phyloP scores from a whole-genome alignment of 306 rosid genomes.

The Alnus rubra region DNA sequence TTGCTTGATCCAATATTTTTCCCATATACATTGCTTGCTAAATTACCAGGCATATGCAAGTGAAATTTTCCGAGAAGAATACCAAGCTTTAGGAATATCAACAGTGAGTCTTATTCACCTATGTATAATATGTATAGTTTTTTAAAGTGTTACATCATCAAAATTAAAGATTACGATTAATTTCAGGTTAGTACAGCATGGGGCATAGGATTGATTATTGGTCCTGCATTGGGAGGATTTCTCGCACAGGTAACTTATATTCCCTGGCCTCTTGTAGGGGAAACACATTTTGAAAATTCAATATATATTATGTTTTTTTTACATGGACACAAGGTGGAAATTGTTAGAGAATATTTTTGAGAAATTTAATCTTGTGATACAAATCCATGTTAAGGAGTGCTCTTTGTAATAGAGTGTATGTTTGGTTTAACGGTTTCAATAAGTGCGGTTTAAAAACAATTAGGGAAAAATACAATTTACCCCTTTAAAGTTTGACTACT shows the following conservation, averaged over 20 bases:
- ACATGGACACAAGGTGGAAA: neutral
- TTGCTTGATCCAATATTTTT: neutral
- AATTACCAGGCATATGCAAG: constrained; percentile 70
- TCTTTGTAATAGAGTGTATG: no score
- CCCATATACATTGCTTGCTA: constrained; percentile 7
- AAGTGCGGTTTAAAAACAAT: no score
- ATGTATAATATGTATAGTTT: neutral
- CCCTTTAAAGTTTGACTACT: no score
- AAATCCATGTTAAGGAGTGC: no score
- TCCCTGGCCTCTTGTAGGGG: constrained; percentile 1
- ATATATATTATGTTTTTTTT: neutral
- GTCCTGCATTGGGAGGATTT: constrained; percentile 91
- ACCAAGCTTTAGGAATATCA: constrained; percentile 79
- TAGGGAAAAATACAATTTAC: no score
- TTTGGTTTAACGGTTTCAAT: no score
- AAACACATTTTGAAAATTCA: constrained; percentile 3
- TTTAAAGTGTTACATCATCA: neutral
- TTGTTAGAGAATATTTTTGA: neutral
- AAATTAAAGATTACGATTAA: constrained; percentile 21
- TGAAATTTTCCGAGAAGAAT: constrained; percentile 68
- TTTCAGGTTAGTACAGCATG: constrained; percentile 76
- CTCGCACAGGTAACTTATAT: constrained; percentile 74
- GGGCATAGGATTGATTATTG: constrained; percentile 77
- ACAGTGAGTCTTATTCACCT: constrained; percentile 50
- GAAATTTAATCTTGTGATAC: no score